Conservation (phyloP, 1,139 yeast genomes). For the Hansenula lynferdii region DNA sequence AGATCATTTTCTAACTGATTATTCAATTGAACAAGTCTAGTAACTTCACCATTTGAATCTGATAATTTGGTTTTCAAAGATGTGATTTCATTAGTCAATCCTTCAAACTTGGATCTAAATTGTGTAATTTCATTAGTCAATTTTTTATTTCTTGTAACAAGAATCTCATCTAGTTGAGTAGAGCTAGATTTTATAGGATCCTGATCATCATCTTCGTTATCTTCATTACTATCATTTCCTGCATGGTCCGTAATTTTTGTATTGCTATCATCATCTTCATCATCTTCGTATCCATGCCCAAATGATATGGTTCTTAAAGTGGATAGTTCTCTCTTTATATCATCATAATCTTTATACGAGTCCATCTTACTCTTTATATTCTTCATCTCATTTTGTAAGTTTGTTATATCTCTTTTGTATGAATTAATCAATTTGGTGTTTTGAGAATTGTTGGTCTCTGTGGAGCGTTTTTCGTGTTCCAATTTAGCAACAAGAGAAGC, state of each 20-base stretch:
- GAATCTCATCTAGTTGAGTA: slow-evolving; percentile 32
- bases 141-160: slow-evolving; percentile 37
- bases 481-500: slow-evolving; percentile 58
- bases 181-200: slow-evolving; percentile 20
- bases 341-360: slow-evolving; percentile 62
- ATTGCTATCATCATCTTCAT: slow-evolving; percentile 43
- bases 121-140: slow-evolving; percentile 32
- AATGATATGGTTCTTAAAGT: slow-evolving; percentile 73
- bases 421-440: slow-evolving; percentile 30
- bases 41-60: slow-evolving; percentile 33
- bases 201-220: slow-evolving; percentile 21
- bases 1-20: slow-evolving; percentile 69
- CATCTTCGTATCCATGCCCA: slow-evolving; percentile 35
- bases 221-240: slow-evolving; percentile 36
- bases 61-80: slow-evolving; percentile 18
- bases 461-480: slow-evolving; percentile 36
- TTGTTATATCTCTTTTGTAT: slow-evolving; percentile 31
- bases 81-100: slow-evolving; percentile 20
- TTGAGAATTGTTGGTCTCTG: slow-evolving; percentile 13
- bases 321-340: slow-evolving; percentile 67
- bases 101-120: slow-evolving; percentile 25
- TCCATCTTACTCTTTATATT: slow-evolving; percentile 41
- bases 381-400: slow-evolving; percentile 39
- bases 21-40: slow-evolving; percentile 43
- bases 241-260: no score